phyloP scores from a whole-genome alignment of 805 yeast genomes.

The Metschnikowia kofuensis region DNA sequence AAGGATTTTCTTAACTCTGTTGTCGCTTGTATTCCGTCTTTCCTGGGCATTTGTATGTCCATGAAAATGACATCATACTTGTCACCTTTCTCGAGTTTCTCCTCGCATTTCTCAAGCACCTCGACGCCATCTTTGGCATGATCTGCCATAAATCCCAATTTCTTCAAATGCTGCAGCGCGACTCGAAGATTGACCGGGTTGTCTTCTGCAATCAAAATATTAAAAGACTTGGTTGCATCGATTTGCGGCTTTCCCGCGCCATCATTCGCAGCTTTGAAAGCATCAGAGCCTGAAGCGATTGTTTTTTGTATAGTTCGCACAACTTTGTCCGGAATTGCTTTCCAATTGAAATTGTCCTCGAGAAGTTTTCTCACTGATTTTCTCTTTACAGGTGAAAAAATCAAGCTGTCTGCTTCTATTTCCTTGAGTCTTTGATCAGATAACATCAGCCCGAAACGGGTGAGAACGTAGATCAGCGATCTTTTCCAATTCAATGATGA shows the following conservation, averaged over 20 bases:
- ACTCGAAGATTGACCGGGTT: conserved; percentile 49
- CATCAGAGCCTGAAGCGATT: neutral
- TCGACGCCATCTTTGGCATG: conserved; percentile 52
- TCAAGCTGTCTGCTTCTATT: conserved; percentile 19
- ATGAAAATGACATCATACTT: conserved; percentile 52
- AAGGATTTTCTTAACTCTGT: conserved; percentile 35
- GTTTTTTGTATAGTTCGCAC: conserved; percentile 4
- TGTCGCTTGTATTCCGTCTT: conserved; percentile 56
- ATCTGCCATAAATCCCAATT: conserved; percentile 50
- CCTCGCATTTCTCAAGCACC: conserved; percentile 36
- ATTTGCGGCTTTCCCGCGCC: neutral
- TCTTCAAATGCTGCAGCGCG: conserved; percentile 46
- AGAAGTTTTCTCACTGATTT: conserved; percentile 19
- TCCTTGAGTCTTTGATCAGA: conserved; percentile 21
- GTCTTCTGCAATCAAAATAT: conserved; percentile 55
- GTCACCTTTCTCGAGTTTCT: conserved; percentile 20
- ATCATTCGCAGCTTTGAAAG: neutral
- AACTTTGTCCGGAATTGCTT: conserved; percentile 2
- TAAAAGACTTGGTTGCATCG: conserved; percentile 31
- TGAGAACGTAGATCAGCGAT: conserved; percentile 22
- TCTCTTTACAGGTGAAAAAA: conserved; percentile 30
- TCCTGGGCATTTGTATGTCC: conserved; percentile 55
- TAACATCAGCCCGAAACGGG: conserved; percentile 29
- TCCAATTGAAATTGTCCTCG: conserved; percentile 6
- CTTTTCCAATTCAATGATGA: conserved; percentile 5